phyloP scores from a whole-genome alignment of 2,329 filamentous ascomycete genomes.

The Diaporthe sp. region DNA sequence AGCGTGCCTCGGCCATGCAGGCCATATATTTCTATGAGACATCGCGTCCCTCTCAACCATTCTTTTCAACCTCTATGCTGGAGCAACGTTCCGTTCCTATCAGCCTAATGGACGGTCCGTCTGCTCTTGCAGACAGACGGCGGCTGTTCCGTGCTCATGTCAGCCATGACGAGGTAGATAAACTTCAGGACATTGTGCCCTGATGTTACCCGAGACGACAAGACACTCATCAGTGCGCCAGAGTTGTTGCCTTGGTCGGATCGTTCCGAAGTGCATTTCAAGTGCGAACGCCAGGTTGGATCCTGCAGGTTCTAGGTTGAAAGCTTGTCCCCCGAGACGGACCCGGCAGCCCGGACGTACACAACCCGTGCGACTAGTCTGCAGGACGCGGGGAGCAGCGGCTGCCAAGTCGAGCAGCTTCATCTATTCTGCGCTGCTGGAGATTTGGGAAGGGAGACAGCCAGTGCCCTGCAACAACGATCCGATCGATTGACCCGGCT shows the following conservation, averaged over 20 bases:
- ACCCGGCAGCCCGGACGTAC: conserved; percentile 11
- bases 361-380: neutral
- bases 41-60: conserved; percentile 18
- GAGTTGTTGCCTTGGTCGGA: conserved; percentile 2
- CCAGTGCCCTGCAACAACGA: neutral
- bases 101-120: conserved; percentile 9
- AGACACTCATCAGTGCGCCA: neutral
- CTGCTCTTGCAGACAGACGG: neutral
- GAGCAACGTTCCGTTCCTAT: conserved; percentile 14
- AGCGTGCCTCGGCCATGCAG: conserved; percentile 22
- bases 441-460: neutral
- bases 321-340: conserved; percentile 23
- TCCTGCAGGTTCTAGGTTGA: conserved; percentile 18
- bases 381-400: conserved; percentile 13
- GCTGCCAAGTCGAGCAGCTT: conserved; percentile 25
- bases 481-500: conserved; percentile 20
- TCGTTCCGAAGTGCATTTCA: conserved; percentile 25
- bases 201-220: neutral
- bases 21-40: conserved; percentile 28
- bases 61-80: neutral
- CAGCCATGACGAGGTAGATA: neutral
- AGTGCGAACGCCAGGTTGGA: conserved; percentile 19
- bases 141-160: neutral
- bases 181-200: neutral
- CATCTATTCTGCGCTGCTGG: conserved; percentile 24